Percentiles rank a stretch among this genome's conserved stretches.
Evolutionary conservation across 176 grass and related monocot genomes (phyloP).

Genomic region (Phoenix roebelenii): DNA sequence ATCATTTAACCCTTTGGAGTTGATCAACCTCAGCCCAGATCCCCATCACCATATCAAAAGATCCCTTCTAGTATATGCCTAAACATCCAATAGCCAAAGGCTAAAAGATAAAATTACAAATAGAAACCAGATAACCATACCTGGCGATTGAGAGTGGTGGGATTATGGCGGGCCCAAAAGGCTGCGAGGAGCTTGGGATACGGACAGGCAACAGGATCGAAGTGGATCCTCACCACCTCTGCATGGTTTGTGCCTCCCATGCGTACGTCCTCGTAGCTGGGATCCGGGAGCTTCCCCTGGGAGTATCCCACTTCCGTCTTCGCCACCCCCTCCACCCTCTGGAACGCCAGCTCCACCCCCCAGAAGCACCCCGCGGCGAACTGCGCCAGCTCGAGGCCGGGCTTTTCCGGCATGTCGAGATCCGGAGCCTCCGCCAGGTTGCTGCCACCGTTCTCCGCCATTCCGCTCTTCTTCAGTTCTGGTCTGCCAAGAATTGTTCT

Average conservation of each 20-base stretch:
- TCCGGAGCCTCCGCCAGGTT: conserved; percentile 49
- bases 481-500: too few relatives aligned
- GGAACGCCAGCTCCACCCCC: conserved; percentile 82
- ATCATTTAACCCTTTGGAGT: too few relatives aligned
- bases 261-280: conserved; percentile 63
- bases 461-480: too few relatives aligned
- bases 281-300: conserved; percentile 50
- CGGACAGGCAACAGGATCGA: conserved; percentile 50
- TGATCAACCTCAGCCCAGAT: too few relatives aligned
- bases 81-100: too few relatives aligned
- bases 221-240: conserved; percentile 80
- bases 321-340: conserved; percentile 68
- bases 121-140: conserved; percentile 3
- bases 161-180: conserved; percentile 88
- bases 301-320: conserved; percentile 86
- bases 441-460: not conserved
- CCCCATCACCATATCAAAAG: too few relatives aligned
- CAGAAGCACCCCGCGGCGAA: conserved; percentile 95
- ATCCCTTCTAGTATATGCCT: too few relatives aligned
- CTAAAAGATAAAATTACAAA: too few relatives aligned
- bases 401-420: conserved; percentile 34
- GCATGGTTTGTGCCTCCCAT: conserved; percentile 47
- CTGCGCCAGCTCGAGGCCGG: conserved; percentile 58
- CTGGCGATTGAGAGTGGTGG: conserved; percentile 76
- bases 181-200: conserved; percentile 55